phyloP scores from a whole-genome alignment of 2,329 filamentous ascomycete genomes.

The Diplodia scrobiculata region DNA sequence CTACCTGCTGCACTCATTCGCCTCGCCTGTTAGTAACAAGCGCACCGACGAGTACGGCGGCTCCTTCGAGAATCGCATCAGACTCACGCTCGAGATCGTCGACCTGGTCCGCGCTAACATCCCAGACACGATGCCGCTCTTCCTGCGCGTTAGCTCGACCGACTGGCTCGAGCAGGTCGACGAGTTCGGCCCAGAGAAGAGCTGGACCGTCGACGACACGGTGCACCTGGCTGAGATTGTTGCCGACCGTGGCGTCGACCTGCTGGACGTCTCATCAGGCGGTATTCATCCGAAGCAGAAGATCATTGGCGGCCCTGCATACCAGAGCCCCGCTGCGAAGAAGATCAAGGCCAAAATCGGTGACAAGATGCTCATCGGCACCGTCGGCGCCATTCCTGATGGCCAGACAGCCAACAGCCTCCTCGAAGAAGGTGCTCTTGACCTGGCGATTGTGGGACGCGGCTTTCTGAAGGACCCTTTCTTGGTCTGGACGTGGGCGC shows the following conservation, averaged over 20 bases:
- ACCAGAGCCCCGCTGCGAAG: conserved; percentile 74
- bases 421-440: conserved; percentile 55
- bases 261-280: conserved; percentile 79
- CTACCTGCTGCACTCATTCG: conserved; percentile 70
- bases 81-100: conserved; percentile 68
- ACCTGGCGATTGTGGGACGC: conserved; percentile 72
- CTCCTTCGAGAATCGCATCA: conserved; percentile 69
- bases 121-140: conserved; percentile 68
- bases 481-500: conserved; percentile 71
- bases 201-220: conserved; percentile 69
- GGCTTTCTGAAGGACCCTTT: conserved; percentile 82
- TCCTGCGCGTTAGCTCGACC: conserved; percentile 71
- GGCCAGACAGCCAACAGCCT: conserved; percentile 68
- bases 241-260: conserved; percentile 72
- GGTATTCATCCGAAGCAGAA: conserved; percentile 67
- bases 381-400: conserved; percentile 73
- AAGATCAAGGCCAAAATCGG: conserved; percentile 73
- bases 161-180: conserved; percentile 70
- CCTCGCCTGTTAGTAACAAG: conserved; percentile 69
- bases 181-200: conserved; percentile 50
- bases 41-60: conserved; percentile 70
- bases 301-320: conserved; percentile 64
- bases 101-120: conserved; percentile 64
- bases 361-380: conserved; percentile 68
- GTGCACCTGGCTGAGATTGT: conserved; percentile 66